Conservation (phyloP, 148 eudicot species). For the Gaultheria prostrata region DNA sequence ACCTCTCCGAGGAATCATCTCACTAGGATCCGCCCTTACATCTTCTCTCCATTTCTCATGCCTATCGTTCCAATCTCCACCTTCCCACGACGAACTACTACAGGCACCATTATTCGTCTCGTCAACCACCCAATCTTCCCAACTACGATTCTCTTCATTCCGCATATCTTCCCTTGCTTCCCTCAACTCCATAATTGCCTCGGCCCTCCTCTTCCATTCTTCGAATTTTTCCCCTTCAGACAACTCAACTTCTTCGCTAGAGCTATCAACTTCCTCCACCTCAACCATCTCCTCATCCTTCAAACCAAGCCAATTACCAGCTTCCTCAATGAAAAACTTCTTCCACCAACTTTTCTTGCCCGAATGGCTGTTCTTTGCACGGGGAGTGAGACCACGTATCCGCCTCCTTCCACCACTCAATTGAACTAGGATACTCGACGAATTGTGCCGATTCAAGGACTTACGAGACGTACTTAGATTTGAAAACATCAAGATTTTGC, state of each 20-base stretch:
- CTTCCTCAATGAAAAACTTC: conserved; percentile 75
- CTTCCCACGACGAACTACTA: conserved; percentile 35
- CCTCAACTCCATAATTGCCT: conserved; percentile 83
- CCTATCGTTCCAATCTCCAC: conserved; percentile 36
- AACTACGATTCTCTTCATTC: conserved; percentile 80
- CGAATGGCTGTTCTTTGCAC: conserved; percentile 45
- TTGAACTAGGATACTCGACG: conserved; percentile 22
- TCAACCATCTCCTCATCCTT: conserved; percentile 67
- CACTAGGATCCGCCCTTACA: conserved; percentile 44
- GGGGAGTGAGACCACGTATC: conserved; percentile 36
- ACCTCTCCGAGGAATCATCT: conserved; percentile 62
- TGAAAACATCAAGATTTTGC: conserved; percentile 29
- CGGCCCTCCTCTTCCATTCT: conserved; percentile 95
- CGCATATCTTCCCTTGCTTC: conserved; percentile 77
- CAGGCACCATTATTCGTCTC: conserved; percentile 27
- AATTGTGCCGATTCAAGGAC: conserved; percentile 12
- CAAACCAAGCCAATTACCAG: conserved; percentile 83
- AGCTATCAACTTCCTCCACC: conserved; percentile 28
- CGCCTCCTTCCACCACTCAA: conserved; percentile 36
- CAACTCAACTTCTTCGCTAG: conserved; percentile 29
- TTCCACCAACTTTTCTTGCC: conserved; percentile 82
- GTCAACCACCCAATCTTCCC: conserved; percentile 96
- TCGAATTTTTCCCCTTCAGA: conserved; percentile 77
- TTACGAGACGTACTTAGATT: conserved; percentile 18
- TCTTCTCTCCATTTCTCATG: conserved; percentile 37